Base-by-base conservation (phyloP, 805 yeast species). In the Zygosaccharomyces lentus region DNA sequence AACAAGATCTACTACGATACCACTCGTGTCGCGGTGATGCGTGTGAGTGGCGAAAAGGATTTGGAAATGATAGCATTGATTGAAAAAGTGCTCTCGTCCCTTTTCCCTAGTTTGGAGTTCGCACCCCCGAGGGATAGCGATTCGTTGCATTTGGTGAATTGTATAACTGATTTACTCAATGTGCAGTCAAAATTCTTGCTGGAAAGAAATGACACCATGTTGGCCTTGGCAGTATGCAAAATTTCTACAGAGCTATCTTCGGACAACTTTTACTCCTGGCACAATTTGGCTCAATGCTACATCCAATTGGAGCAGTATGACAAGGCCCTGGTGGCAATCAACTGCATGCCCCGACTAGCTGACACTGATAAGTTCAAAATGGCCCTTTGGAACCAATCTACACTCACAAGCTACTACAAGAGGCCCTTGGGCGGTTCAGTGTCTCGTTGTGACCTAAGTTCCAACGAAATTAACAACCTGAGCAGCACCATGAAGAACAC, bases 261-360 rank as follows among this genome's bases (percentile, higher is more conserved):
- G n/a, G 68, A 64, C 41, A 55, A 56, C 3, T 63, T 62, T 34
- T 54, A 54, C 4, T 54, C 66, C 1, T 64, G 67, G 68, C 54
- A 53, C 44, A 43, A 52, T 41, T 47, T 64, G 27, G 59, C 67
- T 1, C 50, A 50, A 36, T 55, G 62, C 34, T 63, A 62, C 43
- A 56, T 62, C n/a, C 34, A 50, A 9, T 34, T 52, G 25, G 53
- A 46, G 16, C 51, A 59, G 29, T 63, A 48, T 40, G 52, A 55
- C 6, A 48, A 50, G 24, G 67, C 66, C 2, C 44, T 64, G 16
- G 46, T 57, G 5, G 55, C 66, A 2, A 54, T 64, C n/a, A 64
- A 64, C 45, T 58, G 66, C 9, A 57, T 62, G 58, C 66, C 68
- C 9, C 54, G 53, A 31, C 41, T 63, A 38, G 54, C 55, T 12